Conservation (phyloP, 139 green algal genomes). For the Dunaliella primolecta region DNA sequence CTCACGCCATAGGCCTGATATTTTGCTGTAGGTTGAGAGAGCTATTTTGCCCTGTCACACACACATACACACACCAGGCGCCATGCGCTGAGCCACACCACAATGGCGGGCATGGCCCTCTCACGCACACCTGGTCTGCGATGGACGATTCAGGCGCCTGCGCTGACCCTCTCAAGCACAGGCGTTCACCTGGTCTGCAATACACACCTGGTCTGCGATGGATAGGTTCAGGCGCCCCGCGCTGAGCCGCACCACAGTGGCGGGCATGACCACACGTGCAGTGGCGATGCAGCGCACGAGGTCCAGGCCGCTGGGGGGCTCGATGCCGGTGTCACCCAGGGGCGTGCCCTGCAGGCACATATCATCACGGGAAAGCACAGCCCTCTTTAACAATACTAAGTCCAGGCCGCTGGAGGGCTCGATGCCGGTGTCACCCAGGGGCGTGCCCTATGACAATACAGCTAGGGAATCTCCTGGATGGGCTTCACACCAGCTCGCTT, state of each 20-base stretch:
- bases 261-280: slow-evolving; percentile 92
- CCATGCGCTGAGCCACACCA: slow-evolving; percentile 90
- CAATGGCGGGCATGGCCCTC: slow-evolving; percentile 86
- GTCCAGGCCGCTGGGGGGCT: slow-evolving; percentile 64
- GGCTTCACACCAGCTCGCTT: too few species aligned
- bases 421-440: slow-evolving; percentile 23
- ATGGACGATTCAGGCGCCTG: too few species aligned
- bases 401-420: slow-evolving; percentile 64
- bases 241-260: slow-evolving; percentile 85
- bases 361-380: too few species aligned
- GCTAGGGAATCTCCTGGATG: neutral
- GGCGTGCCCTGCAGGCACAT: slow-evolving; percentile 3
- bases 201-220: slow-evolving; percentile 59
- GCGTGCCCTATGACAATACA: neutral
- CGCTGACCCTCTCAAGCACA: too few species aligned
- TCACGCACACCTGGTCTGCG: too few species aligned
- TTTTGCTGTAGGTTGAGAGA: neutral
- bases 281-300: slow-evolving; percentile 93
- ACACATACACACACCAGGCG: slow-evolving; percentile 23
- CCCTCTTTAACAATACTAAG: slow-evolving; percentile 89
- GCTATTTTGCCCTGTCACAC: too few species aligned
- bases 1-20: too few species aligned
- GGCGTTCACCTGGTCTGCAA: too few species aligned
- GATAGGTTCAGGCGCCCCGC: slow-evolving; percentile 66
- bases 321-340: slow-evolving; percentile 25